Evolutionary conservation across 2,329 filamentous ascomycete genomes (phyloP).

Genomic region (Pezicula radicicola): DNA sequence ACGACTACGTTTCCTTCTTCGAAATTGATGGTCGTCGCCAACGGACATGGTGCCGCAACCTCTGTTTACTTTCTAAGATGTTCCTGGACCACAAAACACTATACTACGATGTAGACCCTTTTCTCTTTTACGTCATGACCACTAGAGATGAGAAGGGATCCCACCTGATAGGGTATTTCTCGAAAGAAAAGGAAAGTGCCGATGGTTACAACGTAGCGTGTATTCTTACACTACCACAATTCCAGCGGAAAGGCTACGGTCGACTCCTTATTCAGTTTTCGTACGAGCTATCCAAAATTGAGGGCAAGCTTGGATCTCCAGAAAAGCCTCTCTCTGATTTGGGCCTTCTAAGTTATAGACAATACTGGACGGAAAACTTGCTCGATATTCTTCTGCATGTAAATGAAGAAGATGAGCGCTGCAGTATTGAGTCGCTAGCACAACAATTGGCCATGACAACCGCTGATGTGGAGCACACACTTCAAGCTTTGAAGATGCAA

Average conservation of each 20-base stretch:
- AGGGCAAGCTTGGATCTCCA: conserved; percentile 90
- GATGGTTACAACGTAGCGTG: conserved; percentile 98
- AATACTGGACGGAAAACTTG: conserved; percentile 97
- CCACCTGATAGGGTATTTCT: conserved; percentile 98
- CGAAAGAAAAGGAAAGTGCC: conserved; percentile 95
- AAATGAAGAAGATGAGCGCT: conserved; percentile 65
- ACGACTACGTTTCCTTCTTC: conserved; percentile 91
- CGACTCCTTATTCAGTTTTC: conserved; percentile 94
- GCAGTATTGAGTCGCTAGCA: conserved; percentile 84
- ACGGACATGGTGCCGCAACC: conserved; percentile 92
- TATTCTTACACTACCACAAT: conserved; percentile 94
- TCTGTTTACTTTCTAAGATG: conserved; percentile 92
- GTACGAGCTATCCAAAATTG: conserved; percentile 93
- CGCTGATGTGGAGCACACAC: conserved; percentile 90
- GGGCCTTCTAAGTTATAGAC: conserved; percentile 87
- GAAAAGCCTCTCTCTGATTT: conserved; percentile 96
- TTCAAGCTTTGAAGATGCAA: conserved; percentile 93
- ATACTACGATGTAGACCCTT: conserved; percentile 99
- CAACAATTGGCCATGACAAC: conserved; percentile 88
- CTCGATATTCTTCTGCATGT: conserved; percentile 78
- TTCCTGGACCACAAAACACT: conserved; percentile 98
- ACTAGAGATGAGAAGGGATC: conserved; percentile 84
- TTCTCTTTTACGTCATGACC: conserved; percentile 98
- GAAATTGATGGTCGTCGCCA: conserved; percentile 95
- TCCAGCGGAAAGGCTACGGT: conserved; percentile 92